phyloP scores from a whole-genome alignment of 352 stramenopile genomes.

The Globisporangium cystogenes region DNA sequence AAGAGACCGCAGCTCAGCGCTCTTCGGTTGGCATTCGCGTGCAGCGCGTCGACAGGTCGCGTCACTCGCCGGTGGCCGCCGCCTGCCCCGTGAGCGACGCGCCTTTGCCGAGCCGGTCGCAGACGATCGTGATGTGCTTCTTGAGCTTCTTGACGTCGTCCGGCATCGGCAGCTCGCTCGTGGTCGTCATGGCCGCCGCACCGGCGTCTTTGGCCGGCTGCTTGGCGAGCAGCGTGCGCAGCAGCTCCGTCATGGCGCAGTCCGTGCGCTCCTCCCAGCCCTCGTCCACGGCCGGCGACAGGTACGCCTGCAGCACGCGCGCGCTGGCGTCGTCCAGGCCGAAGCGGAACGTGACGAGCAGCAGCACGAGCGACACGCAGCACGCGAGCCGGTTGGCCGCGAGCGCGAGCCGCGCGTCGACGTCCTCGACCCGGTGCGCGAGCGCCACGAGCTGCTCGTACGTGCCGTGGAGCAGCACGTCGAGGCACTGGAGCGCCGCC shows the following conservation, averaged over 20 bases:
- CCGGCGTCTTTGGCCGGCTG: slow-evolving; percentile 26
- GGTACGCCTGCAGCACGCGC: slow-evolving; percentile 47
- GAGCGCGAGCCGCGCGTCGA: slow-evolving; percentile 41
- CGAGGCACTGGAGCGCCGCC: slow-evolving; percentile 67
- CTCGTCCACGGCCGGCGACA: slow-evolving; percentile 62
- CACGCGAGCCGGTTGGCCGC: slow-evolving; percentile 64
- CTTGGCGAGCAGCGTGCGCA: slow-evolving; percentile 71
- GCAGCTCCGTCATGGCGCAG: slow-evolving; percentile 78
- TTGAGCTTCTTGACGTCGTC: slow-evolving; percentile 85
- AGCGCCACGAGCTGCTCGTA: slow-evolving; percentile 79
- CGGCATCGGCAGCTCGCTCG: slow-evolving; percentile 55
- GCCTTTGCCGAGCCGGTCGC: slow-evolving; percentile 82
- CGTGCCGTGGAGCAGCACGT: slow-evolving; percentile 83
- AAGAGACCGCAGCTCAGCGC: too few relatives aligned
- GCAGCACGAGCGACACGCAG: slow-evolving; percentile 70
- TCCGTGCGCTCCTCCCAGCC: slow-evolving; percentile 89
- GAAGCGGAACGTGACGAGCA: slow-evolving; percentile 84
- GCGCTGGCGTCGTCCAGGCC: slow-evolving; percentile 60
- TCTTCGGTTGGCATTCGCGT: too few relatives aligned
- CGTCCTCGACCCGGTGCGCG: slow-evolving; percentile 62
- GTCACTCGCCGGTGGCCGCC: neutral
- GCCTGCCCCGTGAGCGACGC: slow-evolving; percentile 24
- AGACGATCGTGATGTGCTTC: slow-evolving; percentile 90
- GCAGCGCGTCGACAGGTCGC: neutral
- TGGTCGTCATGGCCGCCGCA: slow-evolving; percentile 9